These are phyloP conservation scores for Cucurbitaria berberidis DNA, from an alignment of 2,329 filamentous ascomycete species.

Conservation along the genomic window DNA sequence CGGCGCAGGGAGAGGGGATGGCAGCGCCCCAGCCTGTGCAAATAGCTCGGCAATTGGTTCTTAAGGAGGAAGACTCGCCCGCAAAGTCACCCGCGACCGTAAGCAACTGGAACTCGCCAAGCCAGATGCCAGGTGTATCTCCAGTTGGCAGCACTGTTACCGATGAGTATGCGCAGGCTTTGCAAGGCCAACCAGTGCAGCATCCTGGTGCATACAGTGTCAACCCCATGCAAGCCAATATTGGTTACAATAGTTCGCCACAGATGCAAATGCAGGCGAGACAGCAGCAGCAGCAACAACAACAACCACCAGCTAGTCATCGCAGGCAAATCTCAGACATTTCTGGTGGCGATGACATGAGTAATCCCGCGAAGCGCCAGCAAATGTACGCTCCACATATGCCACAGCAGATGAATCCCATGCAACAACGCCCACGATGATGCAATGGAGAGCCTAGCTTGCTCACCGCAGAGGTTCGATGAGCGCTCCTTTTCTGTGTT, in stretches of 20 bases:
- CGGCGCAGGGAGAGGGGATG: constrained; percentile 51
- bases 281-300: constrained; percentile 32
- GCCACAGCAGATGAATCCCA: constrained; percentile 55
- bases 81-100: constrained; percentile 65
- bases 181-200: constrained; percentile 45
- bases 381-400: constrained; percentile 59
- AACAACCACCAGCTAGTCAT: constrained; percentile 44
- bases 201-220: constrained; percentile 49
- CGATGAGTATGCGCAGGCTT: constrained; percentile 55
- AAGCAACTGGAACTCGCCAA: constrained; percentile 69
- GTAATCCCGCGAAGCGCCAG: constrained; percentile 62
- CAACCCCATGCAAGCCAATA: constrained; percentile 40
- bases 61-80: constrained; percentile 69
- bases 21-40: constrained; percentile 59
- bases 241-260: constrained; percentile 49
- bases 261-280: constrained; percentile 48
- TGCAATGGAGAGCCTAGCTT: not conserved
- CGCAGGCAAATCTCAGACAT: constrained; percentile 68
- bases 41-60: constrained; percentile 58
- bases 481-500: not conserved
- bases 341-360: constrained; percentile 59
- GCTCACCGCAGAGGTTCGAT: not conserved
- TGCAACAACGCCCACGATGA: constrained; percentile 58
- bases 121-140: constrained; percentile 63
- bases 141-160: constrained; percentile 58